These are phyloP conservation scores for Ogataea kodamae DNA, from an alignment of 805 yeast species.

Conservation along the genomic window DNA sequence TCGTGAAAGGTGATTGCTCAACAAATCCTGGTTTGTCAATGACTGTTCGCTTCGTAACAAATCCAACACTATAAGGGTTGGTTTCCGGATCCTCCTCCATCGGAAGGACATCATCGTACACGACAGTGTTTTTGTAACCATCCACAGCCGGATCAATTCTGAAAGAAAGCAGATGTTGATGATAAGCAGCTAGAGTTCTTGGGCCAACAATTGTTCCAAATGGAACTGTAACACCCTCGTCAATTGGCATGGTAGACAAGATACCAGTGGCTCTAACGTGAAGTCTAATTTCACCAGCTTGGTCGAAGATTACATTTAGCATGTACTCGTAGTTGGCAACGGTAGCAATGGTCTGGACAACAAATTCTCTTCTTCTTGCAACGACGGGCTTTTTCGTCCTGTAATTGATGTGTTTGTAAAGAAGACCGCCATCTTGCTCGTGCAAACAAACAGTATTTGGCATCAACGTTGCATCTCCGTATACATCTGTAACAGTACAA, in stretches of 20 bases:
- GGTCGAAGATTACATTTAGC: slow-evolving; percentile 67
- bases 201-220: slow-evolving; percentile 79
- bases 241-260: slow-evolving; percentile 80
- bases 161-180: slow-evolving; percentile 75
- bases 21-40: slow-evolving; percentile 69
- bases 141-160: slow-evolving; percentile 82
- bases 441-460: slow-evolving; percentile 78
- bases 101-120: slow-evolving; percentile 64
- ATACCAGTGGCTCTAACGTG: slow-evolving; percentile 87
- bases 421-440: slow-evolving; percentile 72
- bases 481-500: slow-evolving; percentile 48
- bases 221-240: slow-evolving; percentile 61
- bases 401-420: slow-evolving; percentile 78
- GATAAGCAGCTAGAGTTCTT: slow-evolving; percentile 78
- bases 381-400: slow-evolving; percentile 67
- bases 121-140: slow-evolving; percentile 74
- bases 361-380: slow-evolving; percentile 75
- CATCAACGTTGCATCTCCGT: slow-evolving; percentile 59
- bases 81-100: slow-evolving; percentile 49
- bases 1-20: slow-evolving; percentile 74
- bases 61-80: slow-evolving; percentile 72
- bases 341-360: slow-evolving; percentile 77
- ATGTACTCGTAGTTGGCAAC: slow-evolving; percentile 84
- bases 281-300: slow-evolving; percentile 73
- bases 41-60: slow-evolving; percentile 55